These are phyloP conservation scores for Wickerhamomyces ciferrii DNA, from an alignment of 805 yeast genomes.

Conservation along the genomic window DNA sequence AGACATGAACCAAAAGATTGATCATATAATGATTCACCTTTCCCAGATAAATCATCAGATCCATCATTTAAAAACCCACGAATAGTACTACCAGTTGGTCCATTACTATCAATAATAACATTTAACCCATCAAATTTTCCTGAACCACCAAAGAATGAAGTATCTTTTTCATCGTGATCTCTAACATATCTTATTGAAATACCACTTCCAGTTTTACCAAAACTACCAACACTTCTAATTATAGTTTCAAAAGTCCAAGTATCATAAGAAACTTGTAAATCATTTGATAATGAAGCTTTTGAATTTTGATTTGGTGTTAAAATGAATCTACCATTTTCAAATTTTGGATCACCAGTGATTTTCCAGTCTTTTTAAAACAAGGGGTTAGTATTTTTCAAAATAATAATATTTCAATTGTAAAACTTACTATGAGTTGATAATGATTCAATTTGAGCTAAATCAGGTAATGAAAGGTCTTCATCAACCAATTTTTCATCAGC, in stretches of 20 bases:
- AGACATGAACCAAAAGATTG: slow-evolving; percentile 49
- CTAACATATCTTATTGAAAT: slow-evolving; percentile 52
- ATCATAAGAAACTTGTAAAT: slow-evolving; percentile 22
- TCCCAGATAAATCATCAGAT: slow-evolving; percentile 27
- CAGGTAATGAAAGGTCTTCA: slow-evolving; percentile 31
- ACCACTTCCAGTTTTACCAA: slow-evolving; percentile 49
- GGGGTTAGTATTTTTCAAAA: slow-evolving; percentile 3
- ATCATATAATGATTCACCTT: slow-evolving; percentile 20
- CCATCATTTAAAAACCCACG: slow-evolving; percentile 63
- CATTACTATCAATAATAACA: slow-evolving; percentile 48
- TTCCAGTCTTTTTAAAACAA: slow-evolving; percentile 31
- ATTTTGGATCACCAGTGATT: slow-evolving; percentile 29
- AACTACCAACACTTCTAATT: slow-evolving; percentile 53
- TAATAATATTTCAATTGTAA: not conserved
- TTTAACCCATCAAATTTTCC: slow-evolving; percentile 57
- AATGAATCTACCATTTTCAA: slow-evolving; percentile 49
- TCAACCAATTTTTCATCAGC: slow-evolving; percentile 20
- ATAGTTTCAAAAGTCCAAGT: slow-evolving; percentile 58
- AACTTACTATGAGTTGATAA: slow-evolving; percentile 13
- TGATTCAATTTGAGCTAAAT: slow-evolving; percentile 26
- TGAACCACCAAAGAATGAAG: slow-evolving; percentile 50
- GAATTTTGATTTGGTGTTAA: slow-evolving; percentile 38
- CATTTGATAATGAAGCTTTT: slow-evolving; percentile 43
- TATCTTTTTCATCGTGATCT: slow-evolving; percentile 23
- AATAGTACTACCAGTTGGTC: slow-evolving; percentile 42